Evolutionary conservation across 2,329 filamentous ascomycete species (phyloP).

Genomic region (Rutstroemia sp.): DNA sequence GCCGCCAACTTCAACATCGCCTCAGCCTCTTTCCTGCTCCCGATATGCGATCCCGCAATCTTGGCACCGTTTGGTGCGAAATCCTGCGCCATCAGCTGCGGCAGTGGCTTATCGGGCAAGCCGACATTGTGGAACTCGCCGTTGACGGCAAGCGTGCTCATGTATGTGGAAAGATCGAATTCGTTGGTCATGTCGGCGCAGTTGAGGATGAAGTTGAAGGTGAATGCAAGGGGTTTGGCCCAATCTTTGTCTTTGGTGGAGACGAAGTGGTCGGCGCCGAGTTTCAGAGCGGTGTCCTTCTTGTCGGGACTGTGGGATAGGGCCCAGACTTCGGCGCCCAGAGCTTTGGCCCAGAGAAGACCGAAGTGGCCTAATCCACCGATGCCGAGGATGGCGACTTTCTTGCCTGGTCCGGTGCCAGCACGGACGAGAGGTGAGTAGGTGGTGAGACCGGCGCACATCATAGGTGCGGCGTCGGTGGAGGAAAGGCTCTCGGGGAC

Average conservation of each 20-base stretch:
- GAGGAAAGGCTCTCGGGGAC: slow-evolving; percentile 45
- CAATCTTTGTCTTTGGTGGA: slow-evolving; percentile 53
- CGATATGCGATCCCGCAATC: slow-evolving; percentile 35
- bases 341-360: slow-evolving; percentile 61
- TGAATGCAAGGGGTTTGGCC: slow-evolving; percentile 45
- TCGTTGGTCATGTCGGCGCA: slow-evolving; percentile 49
- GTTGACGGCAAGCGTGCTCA: slow-evolving; percentile 50
- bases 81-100: slow-evolving; percentile 45
- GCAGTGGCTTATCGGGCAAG: slow-evolving; percentile 52
- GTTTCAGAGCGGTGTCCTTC: slow-evolving; percentile 48
- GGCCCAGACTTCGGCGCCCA: slow-evolving; percentile 59
- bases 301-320: slow-evolving; percentile 55
- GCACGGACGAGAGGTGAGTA: slow-evolving; percentile 63
- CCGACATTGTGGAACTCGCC: slow-evolving; percentile 61
- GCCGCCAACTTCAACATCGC: slow-evolving; percentile 55
- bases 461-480: slow-evolving; percentile 55
- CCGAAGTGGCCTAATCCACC: slow-evolving; percentile 67
- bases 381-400: slow-evolving; percentile 60
- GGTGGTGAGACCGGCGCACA: slow-evolving; percentile 71
- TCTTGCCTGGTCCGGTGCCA: slow-evolving; percentile 61
- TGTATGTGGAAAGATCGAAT: slow-evolving; percentile 43
- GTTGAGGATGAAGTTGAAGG: slow-evolving; percentile 52
- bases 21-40: slow-evolving; percentile 45
- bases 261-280: slow-evolving; percentile 53
- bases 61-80: slow-evolving; percentile 49